These are phyloP conservation scores for Trametes meyenii DNA, from an alignment of 768 basidiomycete species.

Conservation along the genomic window DNA sequence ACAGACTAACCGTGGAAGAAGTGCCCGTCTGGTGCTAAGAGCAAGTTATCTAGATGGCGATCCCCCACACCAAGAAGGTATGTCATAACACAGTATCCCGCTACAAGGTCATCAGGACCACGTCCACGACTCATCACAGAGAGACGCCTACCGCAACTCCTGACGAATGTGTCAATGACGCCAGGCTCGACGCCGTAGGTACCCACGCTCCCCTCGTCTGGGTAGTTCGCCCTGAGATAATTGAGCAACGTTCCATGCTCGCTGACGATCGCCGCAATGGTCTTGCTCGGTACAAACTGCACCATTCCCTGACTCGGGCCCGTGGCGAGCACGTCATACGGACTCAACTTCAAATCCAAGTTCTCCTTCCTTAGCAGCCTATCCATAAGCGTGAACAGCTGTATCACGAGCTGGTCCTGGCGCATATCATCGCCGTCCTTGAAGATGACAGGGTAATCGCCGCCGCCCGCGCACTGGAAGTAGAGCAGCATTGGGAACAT, in stretches of 20 bases:
- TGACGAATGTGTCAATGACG: conserved; percentile 94
- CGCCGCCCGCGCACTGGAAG: conserved; percentile 83
- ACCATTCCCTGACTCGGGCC: conserved; percentile 93
- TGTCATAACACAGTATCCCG: conserved; percentile 97
- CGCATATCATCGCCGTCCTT: conserved; percentile 99
- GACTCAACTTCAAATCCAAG: conserved; percentile 86
- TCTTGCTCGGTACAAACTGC: conserved; percentile 95
- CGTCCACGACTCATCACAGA: too few relatives aligned
- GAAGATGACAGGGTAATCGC: conserved; percentile 94
- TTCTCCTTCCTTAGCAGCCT: conserved; percentile 91
- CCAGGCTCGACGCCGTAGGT: conserved; percentile 93
- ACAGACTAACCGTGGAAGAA: conserved; percentile 86
- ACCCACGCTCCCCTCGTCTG: conserved; percentile 93
- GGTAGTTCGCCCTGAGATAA: conserved; percentile 83
- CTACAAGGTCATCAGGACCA: conserved; percentile 44
- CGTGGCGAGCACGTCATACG: conserved; percentile 93
- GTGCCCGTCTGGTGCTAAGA: conserved; percentile 92
- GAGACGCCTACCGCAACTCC: conserved; percentile 82
- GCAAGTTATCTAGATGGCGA: conserved; percentile 92
- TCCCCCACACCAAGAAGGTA: conserved; percentile 97
- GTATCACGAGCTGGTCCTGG: conserved; percentile 97
- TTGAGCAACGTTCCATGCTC: conserved; percentile 88
- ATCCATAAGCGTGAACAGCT: conserved; percentile 99
- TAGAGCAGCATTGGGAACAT: conserved; percentile 89
- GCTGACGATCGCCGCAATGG: conserved; percentile 91